Base-by-base conservation (phyloP, 176 grass and related monocot genomes). In the Triticum turgidum region DNA sequence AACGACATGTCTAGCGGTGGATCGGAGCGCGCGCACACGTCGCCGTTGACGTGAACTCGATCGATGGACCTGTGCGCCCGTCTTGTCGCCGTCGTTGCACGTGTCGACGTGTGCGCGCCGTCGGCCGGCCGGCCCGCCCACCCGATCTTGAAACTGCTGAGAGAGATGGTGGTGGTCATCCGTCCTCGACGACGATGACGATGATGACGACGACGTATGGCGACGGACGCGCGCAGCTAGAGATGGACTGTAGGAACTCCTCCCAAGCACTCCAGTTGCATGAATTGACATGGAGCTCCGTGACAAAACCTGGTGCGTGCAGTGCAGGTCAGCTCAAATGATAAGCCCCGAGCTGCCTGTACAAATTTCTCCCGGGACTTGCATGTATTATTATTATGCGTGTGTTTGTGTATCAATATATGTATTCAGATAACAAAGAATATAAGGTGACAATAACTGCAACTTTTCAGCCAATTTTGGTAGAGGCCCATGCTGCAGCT, bases 81-180 rank as follows among this genome's bases (percentile, higher is more conserved):
- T 58, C 12, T 20, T 68, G 85, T 87, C 89, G 34, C 37, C 52
- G 76, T 84, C 89, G 76, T 6, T 41, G 29, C 81, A 81, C 49
- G 85, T 76, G 69, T 81, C 76, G 81, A 69, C 85, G 75, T 68
- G 71, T 29, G 78, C 88, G 71, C 37, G 78, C 88, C 70, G 61
- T 21, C 15, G 24, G 87, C 89, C 81, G 83, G 75, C 54, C 79
- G 86, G 76, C 59, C 56, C 45, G n/a, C 5, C 7, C 61, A 39
- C 39, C 33, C 61, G 44, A 42, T 18, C 75, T 4, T 37, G 14
- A 20, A 20, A 22, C 84, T 41, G 21, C 73, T 54, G 67, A 9
- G 67, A 34, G 17, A 3, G 66, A 18, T 35, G 52, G 41, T 27
- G 68, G 7, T 7, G 22, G 61, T 61, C 88, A 25, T 84, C 47